Evolutionary conservation across 345 rosid species (phyloP).

Genomic region (Brassica incana): DNA sequence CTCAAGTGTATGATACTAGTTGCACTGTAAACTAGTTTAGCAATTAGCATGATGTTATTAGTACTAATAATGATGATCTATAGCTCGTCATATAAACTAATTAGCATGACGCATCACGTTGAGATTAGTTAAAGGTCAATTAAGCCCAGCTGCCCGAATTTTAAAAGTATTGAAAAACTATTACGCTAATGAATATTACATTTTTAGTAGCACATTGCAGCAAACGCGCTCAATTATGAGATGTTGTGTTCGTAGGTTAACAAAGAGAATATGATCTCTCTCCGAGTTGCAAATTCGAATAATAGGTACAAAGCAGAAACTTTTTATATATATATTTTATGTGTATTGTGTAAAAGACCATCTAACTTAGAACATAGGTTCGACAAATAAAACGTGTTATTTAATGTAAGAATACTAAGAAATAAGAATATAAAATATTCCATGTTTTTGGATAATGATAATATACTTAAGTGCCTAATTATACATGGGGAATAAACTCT

Average conservation of each 20-base stretch:
- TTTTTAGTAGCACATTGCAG: background rate
- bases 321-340: conserved; percentile 1
- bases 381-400: conserved; percentile 19
- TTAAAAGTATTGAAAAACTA: background rate
- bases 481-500: background rate
- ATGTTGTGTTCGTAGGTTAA: conserved; percentile 24
- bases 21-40: background rate
- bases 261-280: conserved; percentile 36
- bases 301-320: conserved; percentile 26
- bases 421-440: conserved; percentile 6
- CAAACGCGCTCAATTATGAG: background rate
- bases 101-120: background rate
- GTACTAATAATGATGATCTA: background rate
- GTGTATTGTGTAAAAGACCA: conserved; percentile 13
- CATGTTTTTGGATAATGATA: background rate
- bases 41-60: too few relatives aligned
- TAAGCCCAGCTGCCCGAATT: background rate
- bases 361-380: background rate
- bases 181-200: background rate
- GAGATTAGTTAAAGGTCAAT: background rate
- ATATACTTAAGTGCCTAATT: conserved; percentile 5
- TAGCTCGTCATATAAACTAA: background rate
- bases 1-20: background rate
- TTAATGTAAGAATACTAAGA: conserved; percentile 11
- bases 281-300: conserved; percentile 39